Percentiles rank a stretch among this genome's conserved stretches.
Conservation (phyloP, 257 asterid genomes). For the Lavandula angustifolia region DNA sequence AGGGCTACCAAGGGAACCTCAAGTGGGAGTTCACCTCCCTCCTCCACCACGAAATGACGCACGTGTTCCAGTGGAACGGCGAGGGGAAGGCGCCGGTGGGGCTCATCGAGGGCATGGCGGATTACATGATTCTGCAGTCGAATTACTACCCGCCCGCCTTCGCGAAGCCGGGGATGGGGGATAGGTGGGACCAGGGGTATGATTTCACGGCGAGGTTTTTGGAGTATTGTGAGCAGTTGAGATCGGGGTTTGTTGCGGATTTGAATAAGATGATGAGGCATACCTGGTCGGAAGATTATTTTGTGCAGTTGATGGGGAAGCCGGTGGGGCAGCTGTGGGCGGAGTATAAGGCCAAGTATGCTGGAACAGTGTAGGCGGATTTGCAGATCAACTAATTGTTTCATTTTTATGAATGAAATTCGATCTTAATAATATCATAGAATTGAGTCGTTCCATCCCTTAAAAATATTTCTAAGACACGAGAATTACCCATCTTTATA, state of each 20-base stretch:
- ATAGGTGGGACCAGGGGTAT: constrained; percentile 50
- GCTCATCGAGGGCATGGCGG: constrained; percentile 46
- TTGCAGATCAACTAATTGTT: no score
- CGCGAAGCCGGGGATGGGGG: constrained; percentile 41
- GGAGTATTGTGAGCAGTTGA: constrained; percentile 19
- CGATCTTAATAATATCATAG: no score
- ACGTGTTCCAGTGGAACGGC: constrained; percentile 51
- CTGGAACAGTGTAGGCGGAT: not conserved
- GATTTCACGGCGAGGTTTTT: constrained; percentile 54
- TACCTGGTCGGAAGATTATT: not conserved
- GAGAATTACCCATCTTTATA: no score
- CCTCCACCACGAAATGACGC: constrained; percentile 48
- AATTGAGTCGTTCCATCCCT: no score
- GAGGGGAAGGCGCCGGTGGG: constrained; percentile 41
- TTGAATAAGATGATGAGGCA: constrained; percentile 2
- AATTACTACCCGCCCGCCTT: constrained; percentile 33
- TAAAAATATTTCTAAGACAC: no score
- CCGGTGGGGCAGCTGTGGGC: not conserved
- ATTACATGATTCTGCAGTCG: constrained; percentile 38
- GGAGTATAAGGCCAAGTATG: not conserved
- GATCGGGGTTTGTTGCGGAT: not conserved
- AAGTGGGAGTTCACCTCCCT: constrained; percentile 47
- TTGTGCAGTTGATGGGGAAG: not conserved
- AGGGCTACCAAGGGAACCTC: constrained; percentile 36
- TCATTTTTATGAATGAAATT: no score